A percentile compares a stretch with the other conserved stretches of the same genome.
phyloP scores from a whole-genome alignment of 148 eudicot genomes.

The Gaultheria prostrata region DNA sequence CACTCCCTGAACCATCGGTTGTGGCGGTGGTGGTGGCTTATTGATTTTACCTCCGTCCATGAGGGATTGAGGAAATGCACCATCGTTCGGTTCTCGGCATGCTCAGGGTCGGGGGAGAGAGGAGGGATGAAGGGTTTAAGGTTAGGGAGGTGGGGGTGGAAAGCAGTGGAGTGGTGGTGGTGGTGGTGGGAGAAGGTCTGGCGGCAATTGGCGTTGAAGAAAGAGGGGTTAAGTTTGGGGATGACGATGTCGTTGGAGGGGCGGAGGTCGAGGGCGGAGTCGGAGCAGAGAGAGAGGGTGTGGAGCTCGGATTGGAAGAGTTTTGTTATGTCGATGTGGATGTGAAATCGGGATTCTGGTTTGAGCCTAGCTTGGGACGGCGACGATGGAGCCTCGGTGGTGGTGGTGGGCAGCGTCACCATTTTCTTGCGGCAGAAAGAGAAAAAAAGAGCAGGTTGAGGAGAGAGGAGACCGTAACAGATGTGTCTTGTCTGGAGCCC shows the following conservation, averaged over 20 bases:
- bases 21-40: neutral
- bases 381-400: neutral
- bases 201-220: constrained; percentile 38
- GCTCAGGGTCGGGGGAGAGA: constrained; percentile 19
- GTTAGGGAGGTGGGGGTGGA: constrained; percentile 17
- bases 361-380: neutral
- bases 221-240: constrained; percentile 28
- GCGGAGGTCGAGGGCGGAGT: constrained; percentile 28
- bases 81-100: constrained; percentile 33
- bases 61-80: constrained; percentile 37
- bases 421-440: neutral
- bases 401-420: constrained; percentile 4
- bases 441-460: neutral
- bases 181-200: constrained; percentile 35
- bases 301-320: constrained; percentile 42
- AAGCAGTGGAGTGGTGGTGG: constrained; percentile 22
- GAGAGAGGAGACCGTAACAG: neutral
- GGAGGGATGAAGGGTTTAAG: neutral
- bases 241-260: constrained; percentile 23
- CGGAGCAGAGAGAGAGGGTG: constrained; percentile 36
- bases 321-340: constrained; percentile 25
- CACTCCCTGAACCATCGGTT: neutral
- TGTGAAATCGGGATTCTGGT: constrained; percentile 18
- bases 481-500: neutral
- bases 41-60: neutral